Base-by-base conservation (phyloP, 768 basidiomycete genomes). In the Obba rivulosa region DNA sequence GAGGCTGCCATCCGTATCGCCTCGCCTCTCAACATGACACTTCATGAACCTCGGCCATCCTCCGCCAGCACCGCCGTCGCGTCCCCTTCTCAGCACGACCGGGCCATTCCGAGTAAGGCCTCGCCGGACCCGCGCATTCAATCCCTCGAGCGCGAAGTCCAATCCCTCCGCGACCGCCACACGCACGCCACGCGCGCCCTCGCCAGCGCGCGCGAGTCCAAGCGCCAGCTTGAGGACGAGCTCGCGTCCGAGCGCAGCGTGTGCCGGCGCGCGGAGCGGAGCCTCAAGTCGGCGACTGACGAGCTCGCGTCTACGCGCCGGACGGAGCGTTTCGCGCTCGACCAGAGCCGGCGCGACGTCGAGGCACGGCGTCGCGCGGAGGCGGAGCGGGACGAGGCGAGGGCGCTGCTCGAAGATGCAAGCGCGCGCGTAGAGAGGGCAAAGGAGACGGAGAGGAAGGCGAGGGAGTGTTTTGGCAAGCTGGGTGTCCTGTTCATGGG, bases 191-290 rank as follows among this genome's bases (percentile, higher is more conserved):
- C 48, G 5, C 44, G 52, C 7, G 51, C 66, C 37, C 52, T 77
- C n/a, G 50, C 64, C 16, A 61, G 66, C 18, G 55, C 66, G 16
- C 69, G 67, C 21, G 41, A 57, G 24, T 59, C 60, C 22, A 78
- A 77, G 54, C 75, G 74, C 23, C 70, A 71, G 56, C 52, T 76
- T 31, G 74, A 79, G 56, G 70, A 74, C 11, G 58, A 62, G 21
- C 53, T 59, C 20, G 44, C 45, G 2, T 23, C 42, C 7, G 65
- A 64, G 46, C 59, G 57, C 21, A 34, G 24, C 13, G 41, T 39
- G n/a, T 62, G 61, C 11, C 57, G 54, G 25, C 58, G 55, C 48
- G 53, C 57, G 31, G 57, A 62, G 41, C 46, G 45, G 11, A 51
- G 51, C 22, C 48, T 62, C 9, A 43, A 50, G 37, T 45, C 49